Evolutionary conservation across 176 grass and related monocot species (phyloP), one percentile per base, ranked within the genome.

Genomic region (Thinopyrum elongatum): DNA sequence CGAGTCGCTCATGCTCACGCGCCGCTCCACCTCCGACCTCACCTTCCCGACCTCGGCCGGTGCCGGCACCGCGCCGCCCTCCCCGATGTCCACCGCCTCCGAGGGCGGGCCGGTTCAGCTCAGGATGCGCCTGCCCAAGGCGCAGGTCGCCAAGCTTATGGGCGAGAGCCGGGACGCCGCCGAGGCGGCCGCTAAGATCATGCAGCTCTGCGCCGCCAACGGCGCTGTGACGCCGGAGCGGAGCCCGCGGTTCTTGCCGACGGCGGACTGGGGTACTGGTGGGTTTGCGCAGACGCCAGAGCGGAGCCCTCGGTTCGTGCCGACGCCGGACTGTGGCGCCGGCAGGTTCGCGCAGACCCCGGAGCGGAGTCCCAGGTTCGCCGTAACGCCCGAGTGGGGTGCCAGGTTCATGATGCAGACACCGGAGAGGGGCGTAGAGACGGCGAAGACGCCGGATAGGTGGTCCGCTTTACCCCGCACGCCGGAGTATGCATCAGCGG

Each of bases 1-100:
- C 10, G 95, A 98, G 91, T 87, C 82, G 30, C 93, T 98, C 53
- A 95, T 90, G 95, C 91, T 98, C 85, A 86, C 93, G 6, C 91
- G 95, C 53, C 93, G 95, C 1, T 90, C 95, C 83, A 93, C 93
- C 77, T 98, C 95, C 8, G 95, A 95, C 62, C 79, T 97, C 33
- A 85, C 87, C 69, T 70, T 95, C 58, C 82, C 88, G 10, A 65
- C 51, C 66, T 51, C 47, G 47, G 47, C 14, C 46, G 46, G 46
- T 14, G 46, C 46, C 46, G 46, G 47, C 5, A 76, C 86, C 26
- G 91, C 86, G 49, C 82, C 85, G 22, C 2, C 78, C 1, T 84
- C 88, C 2, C 90, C 88, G 72, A 58, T 75, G 23, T 81, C 80
- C 35, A 21, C 74, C 3, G 65, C 85, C 10, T 87, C 90, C 26